These are phyloP conservation scores for Lithohypha guttulata DNA, from an alignment of 2,329 filamentous ascomycete genomes.

Conservation along the genomic window DNA sequence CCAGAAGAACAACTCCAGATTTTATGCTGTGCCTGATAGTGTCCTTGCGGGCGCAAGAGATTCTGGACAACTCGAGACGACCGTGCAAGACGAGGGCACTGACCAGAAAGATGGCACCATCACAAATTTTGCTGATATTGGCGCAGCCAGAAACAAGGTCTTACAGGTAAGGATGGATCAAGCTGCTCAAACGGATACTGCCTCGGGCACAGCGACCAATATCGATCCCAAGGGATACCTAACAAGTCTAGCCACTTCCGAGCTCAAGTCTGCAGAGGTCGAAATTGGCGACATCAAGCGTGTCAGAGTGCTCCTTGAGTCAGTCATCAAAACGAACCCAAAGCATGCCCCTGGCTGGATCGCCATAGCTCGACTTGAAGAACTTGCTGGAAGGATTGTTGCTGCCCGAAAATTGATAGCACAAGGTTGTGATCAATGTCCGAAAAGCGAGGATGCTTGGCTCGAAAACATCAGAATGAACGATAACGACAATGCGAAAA, in stretches of 20 bases:
- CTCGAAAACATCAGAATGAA: slow-evolving; percentile 90
- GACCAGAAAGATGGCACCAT: slow-evolving; percentile 68
- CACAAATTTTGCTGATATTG: slow-evolving; percentile 97
- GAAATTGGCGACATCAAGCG: slow-evolving; percentile 92
- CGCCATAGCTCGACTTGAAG: slow-evolving; percentile 81
- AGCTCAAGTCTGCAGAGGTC: slow-evolving; percentile 66
- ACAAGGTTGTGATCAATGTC: slow-evolving; percentile 79
- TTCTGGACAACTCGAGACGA: slow-evolving; percentile 71
- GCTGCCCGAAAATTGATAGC: slow-evolving; percentile 81
- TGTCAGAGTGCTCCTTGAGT: slow-evolving; percentile 83
- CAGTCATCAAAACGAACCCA: slow-evolving; percentile 92
- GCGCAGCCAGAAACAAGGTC: slow-evolving; percentile 90
- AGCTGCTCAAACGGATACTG: slow-evolving; percentile 61
- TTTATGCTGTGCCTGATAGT: slow-evolving; percentile 94
- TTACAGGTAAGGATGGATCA: slow-evolving; percentile 89
- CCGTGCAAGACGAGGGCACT: slow-evolving; percentile 68
- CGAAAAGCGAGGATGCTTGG: slow-evolving; percentile 92
- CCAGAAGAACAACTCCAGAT: slow-evolving; percentile 55
- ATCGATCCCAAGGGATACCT: slow-evolving; percentile 95
- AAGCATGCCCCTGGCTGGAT: slow-evolving; percentile 94
- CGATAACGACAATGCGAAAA: slow-evolving; percentile 83
- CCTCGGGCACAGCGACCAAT: slow-evolving; percentile 70
- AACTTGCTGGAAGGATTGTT: slow-evolving; percentile 82
- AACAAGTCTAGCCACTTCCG: slow-evolving; percentile 75
- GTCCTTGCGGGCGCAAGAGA: slow-evolving; percentile 80